Evolutionary conservation across 352 stramenopile genomes (phyloP).

Genomic region (Globisporangium heterothallicum): DNA sequence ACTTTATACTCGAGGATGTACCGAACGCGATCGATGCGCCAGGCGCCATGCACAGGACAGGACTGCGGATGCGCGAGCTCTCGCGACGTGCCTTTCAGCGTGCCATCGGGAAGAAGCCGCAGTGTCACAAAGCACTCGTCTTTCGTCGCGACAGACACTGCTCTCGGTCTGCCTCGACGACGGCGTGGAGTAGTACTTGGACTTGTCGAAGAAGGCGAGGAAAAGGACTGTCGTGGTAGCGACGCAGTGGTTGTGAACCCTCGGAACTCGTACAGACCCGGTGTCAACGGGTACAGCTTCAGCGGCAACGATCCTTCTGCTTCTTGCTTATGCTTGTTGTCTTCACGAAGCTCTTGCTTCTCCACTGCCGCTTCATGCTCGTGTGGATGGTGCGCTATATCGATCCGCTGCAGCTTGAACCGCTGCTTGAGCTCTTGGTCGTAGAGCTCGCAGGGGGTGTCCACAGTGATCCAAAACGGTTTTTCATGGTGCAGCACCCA

Average conservation of each 20-base stretch:
- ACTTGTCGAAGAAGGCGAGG: not conserved
- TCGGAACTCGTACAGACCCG: conserved; percentile 59
- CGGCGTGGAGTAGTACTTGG: not conserved
- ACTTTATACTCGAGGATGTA: conserved; percentile 65
- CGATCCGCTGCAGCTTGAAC: conserved; percentile 4
- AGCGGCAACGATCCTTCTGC: conserved; percentile 3
- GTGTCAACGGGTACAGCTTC: conserved; percentile 38
- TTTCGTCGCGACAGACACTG: conserved; percentile 13
- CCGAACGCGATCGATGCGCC: conserved; percentile 44
- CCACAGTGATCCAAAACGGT: conserved; percentile 15
- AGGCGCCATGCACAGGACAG: conserved; percentile 40
- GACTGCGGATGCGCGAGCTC: conserved; percentile 60
- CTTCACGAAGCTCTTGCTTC: not conserved
- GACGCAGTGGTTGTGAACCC: conserved; percentile 47
- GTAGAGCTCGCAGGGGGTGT: conserved; percentile 12
- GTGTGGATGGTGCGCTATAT: not conserved
- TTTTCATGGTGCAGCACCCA: conserved; percentile 7
- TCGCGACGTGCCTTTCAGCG: conserved; percentile 42
- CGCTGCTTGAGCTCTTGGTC: conserved; percentile 7
- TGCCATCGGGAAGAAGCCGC: conserved; percentile 45
- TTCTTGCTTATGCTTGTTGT: not conserved
- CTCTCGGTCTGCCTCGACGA: not conserved
- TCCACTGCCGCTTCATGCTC: not conserved
- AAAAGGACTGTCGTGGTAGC: conserved; percentile 5
- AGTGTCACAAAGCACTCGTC: conserved; percentile 69